Conservation (phyloP, 2,329 filamentous ascomycete species). For the Chaetomium globosum region DNA sequence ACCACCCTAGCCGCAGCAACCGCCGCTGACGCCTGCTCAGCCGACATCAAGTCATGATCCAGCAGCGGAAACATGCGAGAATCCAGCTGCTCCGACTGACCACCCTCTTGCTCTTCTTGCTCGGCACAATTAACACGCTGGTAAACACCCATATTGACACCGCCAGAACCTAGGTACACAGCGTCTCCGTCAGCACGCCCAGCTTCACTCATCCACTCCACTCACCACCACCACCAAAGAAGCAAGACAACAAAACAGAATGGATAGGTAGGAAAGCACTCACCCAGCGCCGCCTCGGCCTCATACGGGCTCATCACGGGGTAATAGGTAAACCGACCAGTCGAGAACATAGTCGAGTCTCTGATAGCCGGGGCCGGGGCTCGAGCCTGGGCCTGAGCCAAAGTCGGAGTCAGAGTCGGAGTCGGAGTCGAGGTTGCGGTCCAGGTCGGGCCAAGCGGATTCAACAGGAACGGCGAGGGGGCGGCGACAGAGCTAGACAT, state of each 20-base stretch:
- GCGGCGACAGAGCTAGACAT: not conserved
- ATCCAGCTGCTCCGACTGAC: not conserved
- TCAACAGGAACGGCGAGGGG: not conserved
- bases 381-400: no score
- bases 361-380: not conserved
- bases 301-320: constrained; percentile 32
- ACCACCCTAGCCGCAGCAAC: not conserved
- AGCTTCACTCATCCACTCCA: not conserved
- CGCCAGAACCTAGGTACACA: not conserved
- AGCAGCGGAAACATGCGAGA: constrained; percentile 4
- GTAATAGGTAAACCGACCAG: constrained; percentile 19
- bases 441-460: no score
- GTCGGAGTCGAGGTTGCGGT: not conserved
- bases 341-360: not conserved
- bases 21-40: constrained; percentile 24
- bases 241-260: not conserved
- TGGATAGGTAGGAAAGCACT: not conserved
- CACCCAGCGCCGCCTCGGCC: constrained; percentile 18
- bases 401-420: no score
- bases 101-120: not conserved
- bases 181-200: not conserved
- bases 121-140: no score
- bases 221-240: not conserved
- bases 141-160: not conserved
- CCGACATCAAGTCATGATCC: constrained; percentile 21